Base-by-base conservation (phyloP, 2,329 filamentous ascomycete species). In the Botrytis sinoallii region DNA sequence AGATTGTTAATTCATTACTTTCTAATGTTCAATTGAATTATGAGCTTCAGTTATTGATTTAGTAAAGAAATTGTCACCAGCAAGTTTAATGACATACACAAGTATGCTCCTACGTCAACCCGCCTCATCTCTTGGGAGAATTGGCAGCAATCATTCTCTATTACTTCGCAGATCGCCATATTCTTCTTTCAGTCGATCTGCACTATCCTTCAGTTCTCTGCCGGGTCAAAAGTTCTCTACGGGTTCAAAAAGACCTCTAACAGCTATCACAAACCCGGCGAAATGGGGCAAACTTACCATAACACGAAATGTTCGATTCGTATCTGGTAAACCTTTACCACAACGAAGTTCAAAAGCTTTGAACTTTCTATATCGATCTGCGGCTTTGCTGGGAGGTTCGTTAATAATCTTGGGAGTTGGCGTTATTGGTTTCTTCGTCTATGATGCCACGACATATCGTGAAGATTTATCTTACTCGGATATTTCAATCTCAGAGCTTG, bases 391-490 rank as follows among this genome's bases (percentile, higher is more conserved):
- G 35, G 96, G 96, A 57, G 90, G 93, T 74, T 92, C 95, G 68
- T 87, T 96, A 55, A 85, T 91, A 12, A 86, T 95, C 69, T 82
- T 93, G 72, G 91, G 92, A 48, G 84, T 87, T 5, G 86, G 92
- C 9, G 87, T 98, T 10, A 83, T 94, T 32, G 92, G 87, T 67
- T 98, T 99, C 86, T 99, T 99, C 84, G 78, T 96, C 78, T 99
- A 97, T 84, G 96, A 99, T 85, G 92, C 95, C 16, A 92, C 90
- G 66, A 99, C 96, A 22, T 99, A 99, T 84, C 90, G 89, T 74
- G 92, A 94, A 76, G 86, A 91, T 65, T 84, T 88, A 2, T 88
- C 86, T 10, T 86, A 87, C 40, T 85, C 86, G 76, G 95, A 98
- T 78, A 90, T 97, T 74, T 88, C 91, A 68, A 92, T 99, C n/a